phyloP scores from a whole-genome alignment of 2,329 filamentous ascomycete genomes.

The Calonectria naviculata region DNA sequence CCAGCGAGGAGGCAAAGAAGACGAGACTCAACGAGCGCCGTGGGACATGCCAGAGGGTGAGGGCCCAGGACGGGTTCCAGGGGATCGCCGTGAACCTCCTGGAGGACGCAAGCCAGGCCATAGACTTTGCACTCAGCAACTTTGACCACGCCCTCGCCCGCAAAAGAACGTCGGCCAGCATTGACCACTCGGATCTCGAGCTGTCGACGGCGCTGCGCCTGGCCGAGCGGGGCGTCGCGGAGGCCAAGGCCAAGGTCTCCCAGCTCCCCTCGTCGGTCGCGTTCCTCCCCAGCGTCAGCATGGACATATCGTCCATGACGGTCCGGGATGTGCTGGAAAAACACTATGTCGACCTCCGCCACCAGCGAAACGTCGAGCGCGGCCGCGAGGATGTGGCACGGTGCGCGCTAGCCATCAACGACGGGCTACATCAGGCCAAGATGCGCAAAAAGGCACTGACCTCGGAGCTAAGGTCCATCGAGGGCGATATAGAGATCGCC shows the following conservation, averaged over 20 bases:
- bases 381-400: slow-evolving; percentile 50
- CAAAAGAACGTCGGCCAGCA: slow-evolving; percentile 53
- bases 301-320: neutral
- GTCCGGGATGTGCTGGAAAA: neutral
- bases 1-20: slow-evolving; percentile 64
- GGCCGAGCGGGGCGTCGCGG: neutral
- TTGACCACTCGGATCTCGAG: slow-evolving; percentile 34
- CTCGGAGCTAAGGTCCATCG: slow-evolving; percentile 44
- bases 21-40: slow-evolving; percentile 46
- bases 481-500: slow-evolving; percentile 45
- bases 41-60: slow-evolving; percentile 50
- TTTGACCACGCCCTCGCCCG: slow-evolving; percentile 54
- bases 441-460: slow-evolving; percentile 42
- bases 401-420: slow-evolving; percentile 45
- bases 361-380: slow-evolving; percentile 62
- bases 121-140: slow-evolving; percentile 43
- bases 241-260: slow-evolving; percentile 1
- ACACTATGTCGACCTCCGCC: slow-evolving; percentile 58
- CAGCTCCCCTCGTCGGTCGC: slow-evolving; percentile 9
- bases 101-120: slow-evolving; percentile 46
- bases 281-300: slow-evolving; percentile 3
- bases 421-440: slow-evolving; percentile 46
- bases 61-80: slow-evolving; percentile 52
- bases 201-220: slow-evolving; percentile 13
- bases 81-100: slow-evolving; percentile 54